A percentile compares a stretch with the other conserved stretches of the same genome.
Evolutionary conservation across 805 yeast genomes (phyloP).

Genomic region (Saturnispora hagleri): DNA sequence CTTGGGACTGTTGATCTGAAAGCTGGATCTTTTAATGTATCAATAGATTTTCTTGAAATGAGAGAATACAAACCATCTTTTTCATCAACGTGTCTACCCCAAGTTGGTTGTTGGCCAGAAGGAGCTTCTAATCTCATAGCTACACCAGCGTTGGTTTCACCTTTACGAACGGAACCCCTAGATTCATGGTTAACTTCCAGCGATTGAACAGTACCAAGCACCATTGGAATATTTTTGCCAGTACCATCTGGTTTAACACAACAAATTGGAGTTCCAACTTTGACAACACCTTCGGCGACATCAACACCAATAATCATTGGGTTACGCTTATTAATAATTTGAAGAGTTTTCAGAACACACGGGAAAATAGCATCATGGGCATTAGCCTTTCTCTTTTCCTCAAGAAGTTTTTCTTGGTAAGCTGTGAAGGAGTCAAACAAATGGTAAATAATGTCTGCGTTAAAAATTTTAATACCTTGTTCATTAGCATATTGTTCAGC

Average conservation of each 20-base stretch:
- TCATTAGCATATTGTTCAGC: conserved; percentile 97
- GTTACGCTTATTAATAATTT: conserved; percentile 94
- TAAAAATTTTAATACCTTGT: conserved; percentile 84
- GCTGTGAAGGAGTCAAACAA: conserved; percentile 91
- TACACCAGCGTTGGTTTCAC: conserved; percentile 95
- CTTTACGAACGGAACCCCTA: conserved; percentile 72
- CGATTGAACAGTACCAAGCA: conserved; percentile 85
- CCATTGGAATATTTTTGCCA: conserved; percentile 56
- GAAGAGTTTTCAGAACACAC: conserved; percentile 87
- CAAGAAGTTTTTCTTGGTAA: conserved; percentile 81
- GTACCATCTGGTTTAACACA: conserved; percentile 82
- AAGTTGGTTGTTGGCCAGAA: conserved; percentile 85
- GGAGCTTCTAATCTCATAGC: conserved; percentile 96
- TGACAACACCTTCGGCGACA: conserved; percentile 81
- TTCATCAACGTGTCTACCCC: conserved; percentile 99
- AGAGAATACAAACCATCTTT: conserved; percentile 83
- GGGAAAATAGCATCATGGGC: conserved; percentile 89
- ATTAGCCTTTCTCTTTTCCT: conserved; percentile 82
- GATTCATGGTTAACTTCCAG: conserved; percentile 94
- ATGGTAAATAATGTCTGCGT: conserved; percentile 94
- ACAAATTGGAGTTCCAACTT: conserved; percentile 92
- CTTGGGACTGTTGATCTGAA: conserved; percentile 90
- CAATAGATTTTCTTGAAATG: conserved; percentile 82
- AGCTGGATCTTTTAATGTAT: conserved; percentile 96
- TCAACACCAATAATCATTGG: conserved; percentile 99